phyloP scores from a whole-genome alignment of 1,284 basidiomycete species.

The Malassezia psittaci region DNA sequence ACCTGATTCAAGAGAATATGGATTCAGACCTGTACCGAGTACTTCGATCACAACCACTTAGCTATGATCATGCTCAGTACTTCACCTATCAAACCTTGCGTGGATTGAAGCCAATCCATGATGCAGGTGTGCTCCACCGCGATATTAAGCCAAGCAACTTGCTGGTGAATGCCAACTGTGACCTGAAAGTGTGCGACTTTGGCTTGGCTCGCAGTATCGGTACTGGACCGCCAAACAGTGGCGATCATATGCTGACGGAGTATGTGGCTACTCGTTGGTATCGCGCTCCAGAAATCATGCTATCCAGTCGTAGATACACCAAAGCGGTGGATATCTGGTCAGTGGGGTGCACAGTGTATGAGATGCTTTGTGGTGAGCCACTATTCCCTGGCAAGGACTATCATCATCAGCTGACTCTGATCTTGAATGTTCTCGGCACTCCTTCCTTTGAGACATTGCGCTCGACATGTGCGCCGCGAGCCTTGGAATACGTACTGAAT shows the following conservation, averaged over 20 bases:
- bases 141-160: constrained; percentile 92
- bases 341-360: constrained; percentile 89
- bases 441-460: constrained; percentile 84
- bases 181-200: constrained; percentile 53
- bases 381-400: constrained; percentile 90
- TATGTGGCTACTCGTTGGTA: constrained; percentile 39
- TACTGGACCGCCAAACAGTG: constrained; percentile 11
- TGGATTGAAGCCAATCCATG: constrained; percentile 83
- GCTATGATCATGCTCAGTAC: constrained; percentile 29
- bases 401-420: constrained; percentile 83
- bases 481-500: constrained; percentile 77
- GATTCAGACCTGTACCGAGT: constrained; percentile 74
- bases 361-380: constrained; percentile 87
- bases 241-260: constrained; percentile 39
- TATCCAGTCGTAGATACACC: constrained; percentile 34
- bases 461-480: constrained; percentile 71
- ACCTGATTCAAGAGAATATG: constrained; percentile 65
- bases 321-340: constrained; percentile 58
- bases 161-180: constrained; percentile 89
- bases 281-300: constrained; percentile 36
- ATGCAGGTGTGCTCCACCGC: constrained; percentile 84
- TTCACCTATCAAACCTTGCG: constrained; percentile 67
- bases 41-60: constrained; percentile 68
- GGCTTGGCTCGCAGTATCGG: constrained; percentile 23
- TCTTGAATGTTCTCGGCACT: constrained; percentile 83